Evolutionary conservation across 179 eudicot genomes (phyloP), one percentile per base, ranked within the genome.

Genomic region (Camellia oleifera): DNA sequence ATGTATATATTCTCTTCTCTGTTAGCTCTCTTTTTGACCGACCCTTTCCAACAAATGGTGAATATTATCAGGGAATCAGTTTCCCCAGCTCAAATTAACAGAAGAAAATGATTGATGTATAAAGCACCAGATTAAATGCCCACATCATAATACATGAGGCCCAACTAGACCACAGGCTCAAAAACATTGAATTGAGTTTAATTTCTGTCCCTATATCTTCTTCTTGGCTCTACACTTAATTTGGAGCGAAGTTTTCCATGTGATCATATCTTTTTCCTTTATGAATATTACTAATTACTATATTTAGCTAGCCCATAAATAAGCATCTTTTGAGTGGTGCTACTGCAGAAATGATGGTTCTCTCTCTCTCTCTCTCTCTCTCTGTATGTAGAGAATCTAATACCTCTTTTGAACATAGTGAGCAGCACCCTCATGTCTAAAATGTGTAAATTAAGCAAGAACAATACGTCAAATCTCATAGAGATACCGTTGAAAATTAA

Each of bases 391-490:
- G n/a, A 13, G 70, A 20, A 76, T 76, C 79, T 76, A 76, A 76
- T 76, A 46, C 79, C 48, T 48, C 71, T 60, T 76, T 63, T 10
- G 7, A 45, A 46, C 45, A 12, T 3, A 63, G 54, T 46, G 57
- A 61, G 42, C 42, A 45, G 53, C 69, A 40, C 7, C 26, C 78
- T 46, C 56, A 46, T n/a, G 44, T 46, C 50, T 15, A 9, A 54
- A 62, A 3, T 45, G 20, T 45, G 17, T 50, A 0, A 60, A 64
- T 13, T 46, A 26, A 46, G 13, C 6, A 20, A 46, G 78, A 75
- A 62, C 78, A 75, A 44, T 62, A 75, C 14, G 69, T 75, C 78
- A 75, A 75, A 72, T 72, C 75, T 13, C 44, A 18, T 53, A 20
- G 0, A 48, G 53, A 48, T 15, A 14, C 26, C n/a, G 54, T 3